A percentile compares a stretch with the other conserved stretches of the same genome.
These are phyloP conservation scores for Cymbidium sinense DNA, from an alignment of 106 monocot species.

Conservation along the genomic window DNA sequence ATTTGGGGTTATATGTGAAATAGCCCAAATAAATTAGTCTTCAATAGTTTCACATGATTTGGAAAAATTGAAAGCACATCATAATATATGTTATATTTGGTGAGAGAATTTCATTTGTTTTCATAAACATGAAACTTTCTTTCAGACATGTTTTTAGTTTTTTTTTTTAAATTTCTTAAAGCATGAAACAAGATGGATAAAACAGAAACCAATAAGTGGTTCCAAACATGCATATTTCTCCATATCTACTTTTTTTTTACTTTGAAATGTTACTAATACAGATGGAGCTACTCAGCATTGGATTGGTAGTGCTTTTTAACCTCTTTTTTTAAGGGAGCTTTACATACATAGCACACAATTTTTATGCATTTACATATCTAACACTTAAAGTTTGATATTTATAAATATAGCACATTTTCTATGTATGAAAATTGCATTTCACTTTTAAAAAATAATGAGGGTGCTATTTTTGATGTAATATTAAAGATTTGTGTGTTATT, in stretches of 20 bases:
- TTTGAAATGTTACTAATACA: too few relatives aligned
- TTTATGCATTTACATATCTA: too few relatives aligned
- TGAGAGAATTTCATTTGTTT: neutral
- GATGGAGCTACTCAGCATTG: too few relatives aligned
- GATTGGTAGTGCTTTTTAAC: too few relatives aligned
- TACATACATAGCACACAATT: too few relatives aligned
- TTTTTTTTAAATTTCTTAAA: neutral
- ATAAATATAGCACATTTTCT: too few relatives aligned
- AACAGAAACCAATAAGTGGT: neutral
- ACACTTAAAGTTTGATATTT: too few relatives aligned
- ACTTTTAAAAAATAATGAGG: too few relatives aligned
- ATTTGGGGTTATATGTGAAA: neutral
- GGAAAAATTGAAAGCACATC: neutral
- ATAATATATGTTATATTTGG: neutral
- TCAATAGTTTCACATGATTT: neutral
- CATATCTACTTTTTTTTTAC: neutral
- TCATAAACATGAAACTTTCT: neutral
- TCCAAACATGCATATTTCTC: neutral
- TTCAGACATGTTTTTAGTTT: neutral
- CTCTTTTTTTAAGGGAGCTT: too few relatives aligned
- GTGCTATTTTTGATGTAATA: too few relatives aligned
- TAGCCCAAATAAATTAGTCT: neutral
- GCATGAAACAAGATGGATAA: neutral
- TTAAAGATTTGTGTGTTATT: too few relatives aligned
- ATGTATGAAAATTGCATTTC: too few relatives aligned